Base-by-base conservation (phyloP, 371 early-diverging fungal species). In the Rhizopus microsporus region DNA sequence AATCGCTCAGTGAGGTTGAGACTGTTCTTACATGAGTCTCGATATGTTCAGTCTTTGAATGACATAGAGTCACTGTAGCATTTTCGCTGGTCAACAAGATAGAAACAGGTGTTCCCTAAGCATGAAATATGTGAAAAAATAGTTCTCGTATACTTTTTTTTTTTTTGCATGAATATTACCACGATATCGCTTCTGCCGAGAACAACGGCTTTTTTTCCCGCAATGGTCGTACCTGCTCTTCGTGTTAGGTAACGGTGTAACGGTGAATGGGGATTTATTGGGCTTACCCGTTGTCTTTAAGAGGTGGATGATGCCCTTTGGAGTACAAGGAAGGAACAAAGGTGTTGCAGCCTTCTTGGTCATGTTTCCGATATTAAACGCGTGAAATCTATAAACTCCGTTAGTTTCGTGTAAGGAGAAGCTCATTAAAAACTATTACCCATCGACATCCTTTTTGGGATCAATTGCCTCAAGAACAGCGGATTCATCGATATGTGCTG, bases 141-240 rank as follows among this genome's bases (percentile, higher is more conserved):
- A 29, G 15, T 29, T 7, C 15, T 29, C 46, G 77, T 79, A 56
- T 5, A 30, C 39, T 16, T 51, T 31, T 7, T 40, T 29, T 8
- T n/a, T 29, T 45, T 43, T 52, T 46, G 46, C 16, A n/a, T 42
- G 6, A 29, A 29, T 23, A 8, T 23, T 46, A 46, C 46, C 7
- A 97, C 97, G 71, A 97, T 93, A 72, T 95, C 93, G 77, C 92
- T 91, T 48, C 96, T 88, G 15, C 97, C 97, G 32, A 97, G 74
- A 17, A 97, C 96, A 23, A 93, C 96, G 5, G 94, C 95, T 15
- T 59, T 51, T 38, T 67, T 67, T 37, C 67, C 67, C 16, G 59
- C 67, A 37, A 65, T 55, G 16, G 29, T 46, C 2, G 46, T 46
- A 29, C 30, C 46, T 46, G 1, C 12, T 17, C 17, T 53, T 16